Evolutionary conservation across 805 yeast species (phyloP), one percentile per base, ranked within the genome.

Genomic region (Yarrowia sp.): DNA sequence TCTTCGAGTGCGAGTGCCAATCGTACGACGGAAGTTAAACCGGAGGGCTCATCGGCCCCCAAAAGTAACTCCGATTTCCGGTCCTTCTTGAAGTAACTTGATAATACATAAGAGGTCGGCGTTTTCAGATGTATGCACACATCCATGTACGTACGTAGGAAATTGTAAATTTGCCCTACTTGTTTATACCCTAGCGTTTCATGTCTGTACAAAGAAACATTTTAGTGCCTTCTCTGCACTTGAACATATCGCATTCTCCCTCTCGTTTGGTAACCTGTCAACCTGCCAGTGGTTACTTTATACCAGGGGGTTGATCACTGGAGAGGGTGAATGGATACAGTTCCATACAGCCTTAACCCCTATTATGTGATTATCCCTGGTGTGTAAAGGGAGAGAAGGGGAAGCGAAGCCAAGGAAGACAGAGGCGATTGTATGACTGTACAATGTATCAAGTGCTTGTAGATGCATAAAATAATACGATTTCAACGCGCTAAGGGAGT

Each of bases 61-160:
- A 54, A 54, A 17, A 24, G 35, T 6, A 54, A 54, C 19, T 22
- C 44, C 46, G 61, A 54, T 26, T 54, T 54, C 35, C 32, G 61
- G 14, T 54, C 61, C 14, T 54, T 54, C 19, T 17, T 54, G 35
- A 54, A 38, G 35, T 54, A 54, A 14, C 12, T 32, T 32, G 16
- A 26, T 30, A 7, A 7, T 11, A 40, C 30, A 4, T 26, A 26
- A 5, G 30, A 26, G 30, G 30, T 26, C 30, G n/a, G n/a, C n/a
- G n/a, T n/a, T n/a, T n/a, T n/a, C n/a, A n/a, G n/a, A n/a, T n/a
- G n/a, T n/a, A n/a, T n/a, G n/a, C n/a, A n/a, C n/a, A n/a, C n/a
- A n/a, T n/a, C n/a, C n/a, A n/a, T n/a, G n/a, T n/a, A n/a, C n/a
- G n/a, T n/a, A n/a, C n/a, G n/a, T n/a, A n/a, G n/a, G n/a, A n/a